These are phyloP conservation scores for Tricholoma bakamatsutake DNA, from an alignment of 768 basidiomycete species.

Conservation along the genomic window DNA sequence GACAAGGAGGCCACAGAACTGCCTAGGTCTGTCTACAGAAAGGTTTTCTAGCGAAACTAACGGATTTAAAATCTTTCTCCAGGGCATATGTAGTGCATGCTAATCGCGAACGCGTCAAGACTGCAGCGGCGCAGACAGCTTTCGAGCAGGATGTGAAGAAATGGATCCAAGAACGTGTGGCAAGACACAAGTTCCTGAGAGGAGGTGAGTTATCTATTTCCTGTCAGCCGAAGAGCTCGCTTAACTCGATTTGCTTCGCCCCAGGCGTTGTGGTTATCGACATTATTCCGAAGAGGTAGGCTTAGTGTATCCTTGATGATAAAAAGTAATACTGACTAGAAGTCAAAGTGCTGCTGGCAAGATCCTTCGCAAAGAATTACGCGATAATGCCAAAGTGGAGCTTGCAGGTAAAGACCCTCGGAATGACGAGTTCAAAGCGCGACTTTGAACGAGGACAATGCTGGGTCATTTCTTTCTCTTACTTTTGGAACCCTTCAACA, in stretches of 20 bases:
- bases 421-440: slow-evolving; percentile 25
- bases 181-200: slow-evolving; percentile 71
- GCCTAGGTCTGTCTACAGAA: slow-evolving; percentile 45
- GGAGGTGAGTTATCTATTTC: slow-evolving; percentile 41
- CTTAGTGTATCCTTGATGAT: neutral
- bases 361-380: slow-evolving; percentile 74
- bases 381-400: slow-evolving; percentile 61
- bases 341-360: slow-evolving; percentile 72
- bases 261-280: slow-evolving; percentile 59
- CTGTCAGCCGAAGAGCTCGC: neutral
- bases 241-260: slow-evolving; percentile 20
- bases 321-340: neutral
- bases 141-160: slow-evolving; percentile 49
- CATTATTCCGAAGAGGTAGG: slow-evolving; percentile 63
- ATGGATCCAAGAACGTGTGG: slow-evolving; percentile 69
- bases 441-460: slow-evolving; percentile 21
- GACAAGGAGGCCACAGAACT: slow-evolving; percentile 73
- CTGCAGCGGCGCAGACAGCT: slow-evolving; percentile 28
- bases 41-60: neutral
- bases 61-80: neutral
- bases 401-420: slow-evolving; percentile 33
- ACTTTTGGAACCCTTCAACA: no score
- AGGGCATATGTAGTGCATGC: slow-evolving; percentile 64
- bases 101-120: slow-evolving; percentile 28
- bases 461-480: no score